Evolutionary conservation across 2,329 filamentous ascomycete species (phyloP).

Genomic region (Sclerotinia trifoliorum): DNA sequence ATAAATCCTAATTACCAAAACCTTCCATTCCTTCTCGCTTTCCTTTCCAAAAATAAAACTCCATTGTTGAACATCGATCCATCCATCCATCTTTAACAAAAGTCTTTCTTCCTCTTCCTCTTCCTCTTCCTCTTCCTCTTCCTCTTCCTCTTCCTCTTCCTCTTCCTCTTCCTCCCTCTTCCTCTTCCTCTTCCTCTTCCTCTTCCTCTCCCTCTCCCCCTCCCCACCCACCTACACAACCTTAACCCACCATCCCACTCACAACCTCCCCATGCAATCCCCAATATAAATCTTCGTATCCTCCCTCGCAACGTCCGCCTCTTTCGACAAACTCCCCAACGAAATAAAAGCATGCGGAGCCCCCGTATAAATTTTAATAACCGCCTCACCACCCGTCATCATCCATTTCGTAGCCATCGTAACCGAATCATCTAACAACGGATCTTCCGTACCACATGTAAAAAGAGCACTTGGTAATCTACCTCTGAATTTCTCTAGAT

Average conservation of each 20-base stretch:
- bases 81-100: too few relatives aligned
- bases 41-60: too few relatives aligned
- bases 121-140: too few relatives aligned
- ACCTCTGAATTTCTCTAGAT: conserved; percentile 41
- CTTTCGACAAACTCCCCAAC: conserved; percentile 27
- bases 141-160: too few relatives aligned
- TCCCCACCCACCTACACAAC: too few relatives aligned
- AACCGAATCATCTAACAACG: conserved; percentile 52
- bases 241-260: neutral
- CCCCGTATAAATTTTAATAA: conserved; percentile 54
- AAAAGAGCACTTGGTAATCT: conserved; percentile 54
- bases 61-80: too few relatives aligned
- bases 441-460: conserved; percentile 54
- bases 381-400: conserved; percentile 49
- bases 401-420: conserved; percentile 55
- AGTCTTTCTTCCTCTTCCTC: too few relatives aligned
- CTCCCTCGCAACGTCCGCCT: conserved; percentile 26
- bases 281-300: conserved; percentile 30
- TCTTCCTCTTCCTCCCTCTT: too few relatives aligned
- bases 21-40: too few relatives aligned
- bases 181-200: too few relatives aligned
- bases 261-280: conserved; percentile 24
- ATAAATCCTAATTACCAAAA: too few relatives aligned
- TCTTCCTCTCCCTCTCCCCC: neutral
- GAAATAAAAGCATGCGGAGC: conserved; percentile 52